Evolutionary conservation across 805 yeast species (phyloP).

Genomic region (Alloascoidea africana): DNA sequence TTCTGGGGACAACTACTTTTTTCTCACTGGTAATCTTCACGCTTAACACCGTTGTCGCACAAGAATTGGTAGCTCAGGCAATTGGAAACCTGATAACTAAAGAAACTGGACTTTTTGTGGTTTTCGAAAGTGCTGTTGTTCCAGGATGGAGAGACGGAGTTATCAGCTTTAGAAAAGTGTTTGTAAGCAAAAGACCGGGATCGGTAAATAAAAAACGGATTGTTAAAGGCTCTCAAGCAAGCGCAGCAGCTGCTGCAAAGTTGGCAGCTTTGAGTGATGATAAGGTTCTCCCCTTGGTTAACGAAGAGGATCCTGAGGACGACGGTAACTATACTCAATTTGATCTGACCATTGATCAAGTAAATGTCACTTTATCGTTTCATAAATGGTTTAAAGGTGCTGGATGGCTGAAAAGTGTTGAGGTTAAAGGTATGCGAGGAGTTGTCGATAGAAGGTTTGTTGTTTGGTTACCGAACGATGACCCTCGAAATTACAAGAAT

Average conservation of each 20-base stretch:
- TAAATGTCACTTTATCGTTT: slow-evolving; percentile 66
- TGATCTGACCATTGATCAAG: slow-evolving; percentile 79
- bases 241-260: slow-evolving; percentile 44
- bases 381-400: slow-evolving; percentile 80
- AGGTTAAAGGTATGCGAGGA: slow-evolving; percentile 78
- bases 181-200: slow-evolving; percentile 74
- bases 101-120: slow-evolving; percentile 69
- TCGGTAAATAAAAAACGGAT: slow-evolving; percentile 26
- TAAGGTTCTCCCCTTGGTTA: slow-evolving; percentile 5
- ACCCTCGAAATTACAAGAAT: slow-evolving; percentile 68
- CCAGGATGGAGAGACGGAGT: slow-evolving; percentile 89
- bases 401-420: slow-evolving; percentile 73
- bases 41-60: slow-evolving; percentile 74
- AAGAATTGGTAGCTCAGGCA: slow-evolving; percentile 69
- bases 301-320: slow-evolving; percentile 30
- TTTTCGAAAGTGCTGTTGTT: slow-evolving; percentile 86
- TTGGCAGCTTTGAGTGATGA: slow-evolving; percentile 5
- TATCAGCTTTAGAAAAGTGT: slow-evolving; percentile 71
- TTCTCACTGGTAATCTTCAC: slow-evolving; percentile 65
- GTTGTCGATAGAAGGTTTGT: slow-evolving; percentile 86
- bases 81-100: slow-evolving; percentile 75
- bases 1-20: slow-evolving; percentile 87
- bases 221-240: slow-evolving; percentile 58
- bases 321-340: slow-evolving; percentile 96
- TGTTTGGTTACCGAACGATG: slow-evolving; percentile 66